Evolutionary conservation across 805 yeast genomes (phyloP).

Genomic region (Sungouiella blattae): DNA sequence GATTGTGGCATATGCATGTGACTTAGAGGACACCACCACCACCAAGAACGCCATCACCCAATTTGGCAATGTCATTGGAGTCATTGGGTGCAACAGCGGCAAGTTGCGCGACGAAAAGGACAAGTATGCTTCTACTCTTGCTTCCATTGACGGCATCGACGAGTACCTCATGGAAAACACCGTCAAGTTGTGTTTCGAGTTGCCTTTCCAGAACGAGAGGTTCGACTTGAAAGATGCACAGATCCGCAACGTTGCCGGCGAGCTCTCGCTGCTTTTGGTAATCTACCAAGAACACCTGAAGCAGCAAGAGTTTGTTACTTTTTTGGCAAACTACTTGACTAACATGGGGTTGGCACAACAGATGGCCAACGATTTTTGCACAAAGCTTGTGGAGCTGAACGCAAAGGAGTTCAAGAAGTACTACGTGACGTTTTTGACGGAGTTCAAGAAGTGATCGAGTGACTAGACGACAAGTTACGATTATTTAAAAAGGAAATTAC

Average conservation of each 20-base stretch:
- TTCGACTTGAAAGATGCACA: constrained; percentile 78
- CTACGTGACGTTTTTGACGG: constrained; percentile 45
- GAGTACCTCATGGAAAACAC: constrained; percentile 65
- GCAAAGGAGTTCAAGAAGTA: constrained; percentile 69
- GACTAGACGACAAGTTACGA: constrained; percentile 3
- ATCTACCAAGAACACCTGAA: constrained; percentile 35
- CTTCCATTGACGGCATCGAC: constrained; percentile 65
- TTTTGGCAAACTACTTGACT: constrained; percentile 54
- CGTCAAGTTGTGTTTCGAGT: constrained; percentile 67
- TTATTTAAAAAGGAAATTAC: too few species aligned
- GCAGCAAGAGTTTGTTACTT: constrained; percentile 45
- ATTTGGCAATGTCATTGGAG: constrained; percentile 57
- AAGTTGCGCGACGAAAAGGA: constrained; percentile 61
- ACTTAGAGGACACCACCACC: constrained; percentile 57
- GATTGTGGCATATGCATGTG: constrained; percentile 62
- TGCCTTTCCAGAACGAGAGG: constrained; percentile 68
- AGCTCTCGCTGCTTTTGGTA: constrained; percentile 66
- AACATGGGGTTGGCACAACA: constrained; percentile 54
- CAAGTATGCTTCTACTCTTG: constrained; percentile 43
- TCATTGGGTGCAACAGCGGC: constrained; percentile 64
- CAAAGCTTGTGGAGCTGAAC: constrained; percentile 52
- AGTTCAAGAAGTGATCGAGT: constrained; percentile 27
- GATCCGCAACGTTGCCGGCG: constrained; percentile 68
- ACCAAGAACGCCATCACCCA: constrained; percentile 70
- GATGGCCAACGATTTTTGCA: constrained; percentile 58